These are phyloP conservation scores for Camellia lanceoleosa DNA, from an alignment of 148 eudicot species.

Conservation along the genomic window DNA sequence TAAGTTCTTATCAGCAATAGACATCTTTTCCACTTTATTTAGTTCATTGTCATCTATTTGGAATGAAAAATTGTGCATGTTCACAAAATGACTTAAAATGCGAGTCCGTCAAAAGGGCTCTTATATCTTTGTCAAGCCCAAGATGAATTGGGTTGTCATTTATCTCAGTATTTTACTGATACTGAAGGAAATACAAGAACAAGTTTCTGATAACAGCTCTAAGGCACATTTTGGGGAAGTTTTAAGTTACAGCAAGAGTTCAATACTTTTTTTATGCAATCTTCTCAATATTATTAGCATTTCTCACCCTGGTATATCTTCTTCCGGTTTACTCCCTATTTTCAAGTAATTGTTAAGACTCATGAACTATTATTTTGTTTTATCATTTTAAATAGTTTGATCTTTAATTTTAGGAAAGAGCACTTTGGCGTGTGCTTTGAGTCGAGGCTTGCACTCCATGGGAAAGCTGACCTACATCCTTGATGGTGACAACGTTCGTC, in stretches of 20 bases:
- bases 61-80: too few relatives aligned
- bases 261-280: neutral
- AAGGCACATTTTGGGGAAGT: neutral
- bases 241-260: neutral
- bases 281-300: neutral
- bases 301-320: neutral
- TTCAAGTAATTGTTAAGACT: too few relatives aligned
- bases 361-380: neutral
- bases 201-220: neutral
- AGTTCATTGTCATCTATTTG: too few relatives aligned
- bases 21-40: too few relatives aligned
- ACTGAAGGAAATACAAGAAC: neutral
- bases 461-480: conserved; percentile 86
- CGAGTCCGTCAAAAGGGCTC: neutral
- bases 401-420: conserved; percentile 62
- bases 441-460: conserved; percentile 60
- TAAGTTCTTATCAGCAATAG: too few relatives aligned
- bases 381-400: neutral
- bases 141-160: neutral
- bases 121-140: neutral
- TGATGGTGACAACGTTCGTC: conserved; percentile 95
- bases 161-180: neutral
- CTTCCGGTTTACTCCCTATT: neutral
- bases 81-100: too few relatives aligned
- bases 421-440: conserved; percentile 87